These are phyloP conservation scores for Naumovozyma dairenensis DNA, from an alignment of 805 yeast genomes.

Conservation along the genomic window DNA sequence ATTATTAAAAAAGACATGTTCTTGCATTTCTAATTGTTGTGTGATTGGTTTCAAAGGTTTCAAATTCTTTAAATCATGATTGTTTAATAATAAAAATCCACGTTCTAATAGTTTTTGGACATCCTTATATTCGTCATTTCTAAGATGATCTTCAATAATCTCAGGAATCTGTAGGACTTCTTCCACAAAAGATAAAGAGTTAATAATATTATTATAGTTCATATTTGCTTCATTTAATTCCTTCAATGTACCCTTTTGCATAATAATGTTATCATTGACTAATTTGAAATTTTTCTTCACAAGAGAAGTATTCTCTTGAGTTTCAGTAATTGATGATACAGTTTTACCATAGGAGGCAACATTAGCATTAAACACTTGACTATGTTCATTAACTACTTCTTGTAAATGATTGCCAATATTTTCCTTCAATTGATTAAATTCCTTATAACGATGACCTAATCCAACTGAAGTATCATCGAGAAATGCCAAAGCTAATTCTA, in stretches of 20 bases:
- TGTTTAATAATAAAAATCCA: constrained; percentile 38
- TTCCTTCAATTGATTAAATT: constrained; percentile 52
- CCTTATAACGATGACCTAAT: constrained; percentile 58
- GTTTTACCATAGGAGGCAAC: constrained; percentile 77
- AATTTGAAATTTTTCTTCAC: constrained; percentile 40
- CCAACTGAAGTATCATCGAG: constrained; percentile 90
- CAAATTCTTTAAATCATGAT: constrained; percentile 47
- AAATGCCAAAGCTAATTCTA: constrained; percentile 74
- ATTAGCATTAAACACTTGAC: constrained; percentile 74
- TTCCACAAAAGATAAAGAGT: constrained; percentile 58
- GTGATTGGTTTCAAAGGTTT: constrained; percentile 43
- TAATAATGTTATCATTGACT: constrained; percentile 42
- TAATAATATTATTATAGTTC: constrained; percentile 58
- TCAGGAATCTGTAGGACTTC: constrained; percentile 49
- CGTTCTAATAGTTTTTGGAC: constrained; percentile 48
- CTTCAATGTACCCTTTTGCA: constrained; percentile 45
- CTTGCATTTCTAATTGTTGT: constrained; percentile 45
- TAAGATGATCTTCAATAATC: constrained; percentile 53
- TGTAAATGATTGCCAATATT: constrained; percentile 50
- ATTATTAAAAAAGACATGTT: constrained; percentile 54
- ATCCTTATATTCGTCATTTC: constrained; percentile 57
- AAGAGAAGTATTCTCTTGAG: constrained; percentile 46
- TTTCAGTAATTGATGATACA: constrained; percentile 49
- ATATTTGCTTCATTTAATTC: constrained; percentile 58
- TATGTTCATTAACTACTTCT: constrained; percentile 67